Evolutionary conservation across 768 basidiomycete genomes (phyloP).

Genomic region (Tricholoma saponaceum): DNA sequence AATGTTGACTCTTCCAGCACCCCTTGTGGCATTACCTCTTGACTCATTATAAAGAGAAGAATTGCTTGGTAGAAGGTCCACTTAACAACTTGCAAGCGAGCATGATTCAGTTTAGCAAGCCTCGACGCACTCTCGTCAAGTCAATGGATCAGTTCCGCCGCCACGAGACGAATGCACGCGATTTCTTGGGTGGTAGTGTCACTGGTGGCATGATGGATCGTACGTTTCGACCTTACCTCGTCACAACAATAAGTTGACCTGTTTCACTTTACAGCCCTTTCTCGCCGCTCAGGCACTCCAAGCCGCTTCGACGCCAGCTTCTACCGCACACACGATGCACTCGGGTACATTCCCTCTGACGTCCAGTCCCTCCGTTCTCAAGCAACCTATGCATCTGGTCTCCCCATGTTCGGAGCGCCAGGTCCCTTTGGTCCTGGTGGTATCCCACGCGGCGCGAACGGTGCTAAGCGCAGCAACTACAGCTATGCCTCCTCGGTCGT

Average conservation of each 20-base stretch:
- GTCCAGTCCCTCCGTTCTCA: constrained; percentile 95
- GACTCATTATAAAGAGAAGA: constrained; percentile 98
- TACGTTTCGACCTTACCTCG: constrained; percentile 26
- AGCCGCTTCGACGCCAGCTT: constrained; percentile 95
- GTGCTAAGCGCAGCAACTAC: constrained; percentile 73
- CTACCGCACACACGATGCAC: constrained; percentile 91
- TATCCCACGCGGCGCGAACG: constrained; percentile 57
- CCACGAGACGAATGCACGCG: constrained; percentile 88
- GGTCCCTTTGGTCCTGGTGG: constrained; percentile 64
- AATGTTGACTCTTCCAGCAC: constrained; percentile 53
- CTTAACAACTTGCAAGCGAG: constrained; percentile 94
- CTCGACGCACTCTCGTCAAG: constrained; percentile 82
- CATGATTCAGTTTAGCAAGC: constrained; percentile 99
- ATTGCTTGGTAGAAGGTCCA: constrained; percentile 91
- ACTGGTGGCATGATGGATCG: constrained; percentile 45
- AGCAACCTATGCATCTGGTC: constrained; percentile 89
- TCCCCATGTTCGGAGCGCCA: constrained; percentile 76
- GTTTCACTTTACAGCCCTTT: constrained; percentile 27
- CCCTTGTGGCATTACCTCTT: constrained; percentile 98
- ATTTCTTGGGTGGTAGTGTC: constrained; percentile 49
- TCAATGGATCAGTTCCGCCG: constrained; percentile 92
- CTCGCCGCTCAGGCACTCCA: constrained; percentile 80
- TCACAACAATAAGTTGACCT: constrained; percentile 2
- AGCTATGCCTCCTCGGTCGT: constrained; percentile 90
- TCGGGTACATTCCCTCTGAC: constrained; percentile 93